Base-by-base conservation (phyloP, 495 filamentous ascomycete genomes). In the Trichodelitschia bisporula region DNA sequence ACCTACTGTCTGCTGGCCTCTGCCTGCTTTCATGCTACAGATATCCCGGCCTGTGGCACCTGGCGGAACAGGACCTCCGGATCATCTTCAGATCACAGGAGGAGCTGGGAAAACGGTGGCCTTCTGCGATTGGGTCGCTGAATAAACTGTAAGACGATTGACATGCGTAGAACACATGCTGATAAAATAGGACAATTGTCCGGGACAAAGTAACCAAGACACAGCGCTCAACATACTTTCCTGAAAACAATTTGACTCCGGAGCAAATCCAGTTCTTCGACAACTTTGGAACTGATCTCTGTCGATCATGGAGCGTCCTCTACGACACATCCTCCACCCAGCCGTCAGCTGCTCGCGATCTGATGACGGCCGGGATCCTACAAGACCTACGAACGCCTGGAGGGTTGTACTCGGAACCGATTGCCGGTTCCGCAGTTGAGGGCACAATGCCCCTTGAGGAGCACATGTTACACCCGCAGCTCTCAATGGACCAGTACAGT, bases 291-390 rank as follows among this genome's bases (percentile, higher is more conserved):
- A 30, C 40, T 3, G 40, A 43, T 14, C 26, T 43, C 4, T 39
- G 37, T 16, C 33, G 37, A n/a, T 29, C 36, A 31, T 43, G 37
- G 40, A 15, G 35, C 20, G 32, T 33, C 12, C 38, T 40, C 10
- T 20, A 33, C 16, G 26, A 39, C 16, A 9, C 37, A 37, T 17
- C 28, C 18, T 10, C 8, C 26, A 3, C 5, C 15, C 18, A 37
- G 34, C 17, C 29, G 23, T n/a, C n/a, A n/a, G 2, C 30, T 27
- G 4, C 27, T 16, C 17, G 40, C 9, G 40, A 43, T n/a, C 28
- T 43, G 2, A 36, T 40, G 30, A 43, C 40, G 2, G 40, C 40
- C 0, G 40, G 37, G 4, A 43, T 43, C 14, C 34, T 43, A 9
- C 37, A 37, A 19, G 40, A 33, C 8, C 17, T 43, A 3, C 26